Base-by-base conservation (phyloP, 257 asterid genomes). In the Verbena officinalis region DNA sequence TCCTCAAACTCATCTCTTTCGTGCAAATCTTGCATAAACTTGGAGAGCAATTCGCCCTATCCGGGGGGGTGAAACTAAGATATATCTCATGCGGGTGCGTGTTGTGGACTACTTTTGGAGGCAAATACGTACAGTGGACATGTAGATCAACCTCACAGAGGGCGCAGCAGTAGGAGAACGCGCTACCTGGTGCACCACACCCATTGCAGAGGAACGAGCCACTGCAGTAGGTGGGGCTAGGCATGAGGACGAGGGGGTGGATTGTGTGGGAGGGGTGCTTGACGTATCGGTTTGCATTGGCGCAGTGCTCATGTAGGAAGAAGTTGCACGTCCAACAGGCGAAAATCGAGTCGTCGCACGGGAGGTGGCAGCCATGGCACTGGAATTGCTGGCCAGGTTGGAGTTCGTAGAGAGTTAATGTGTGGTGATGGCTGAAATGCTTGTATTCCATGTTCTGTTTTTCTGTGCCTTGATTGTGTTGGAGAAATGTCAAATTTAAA, bases 221-320 rank as follows among this genome's bases (percentile, higher is more conserved):
- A 34, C 87, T 84, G 81, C 89, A 84, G 63, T 87, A 84, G 65
- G 91, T 84, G 23, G 91, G 91, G 14, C 9, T 60, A 0, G 89
- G 84, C 40, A 75, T 6, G 61, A 87, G 84, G 43, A 84, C 59
- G 12, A 87, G 78, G 14, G 91, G 91, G 73, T 87, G 95, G 6
- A 7, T 1, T 3, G 73, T 6, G 68, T 87, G 91, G 52, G 83
- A 73, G 0, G 91, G 91, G 17, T 87, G 95, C n/a, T 78, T 80
- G 19, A 84, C 75, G 12, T 78, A 82, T 8, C 95, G 78, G 46
- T 82, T 78, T 0, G 89, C 84, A 12, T 87, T 87, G 5, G 87
- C 95, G 19, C 91, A 87, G 64, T 87, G 95, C 14, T 84, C 84
- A 39, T 87, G 95, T 67, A 87, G 86, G 84, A 84, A 84, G 78